Base-by-base conservation (phyloP, 768 basidiomycete genomes). In the Hemileccinum impolitum region DNA sequence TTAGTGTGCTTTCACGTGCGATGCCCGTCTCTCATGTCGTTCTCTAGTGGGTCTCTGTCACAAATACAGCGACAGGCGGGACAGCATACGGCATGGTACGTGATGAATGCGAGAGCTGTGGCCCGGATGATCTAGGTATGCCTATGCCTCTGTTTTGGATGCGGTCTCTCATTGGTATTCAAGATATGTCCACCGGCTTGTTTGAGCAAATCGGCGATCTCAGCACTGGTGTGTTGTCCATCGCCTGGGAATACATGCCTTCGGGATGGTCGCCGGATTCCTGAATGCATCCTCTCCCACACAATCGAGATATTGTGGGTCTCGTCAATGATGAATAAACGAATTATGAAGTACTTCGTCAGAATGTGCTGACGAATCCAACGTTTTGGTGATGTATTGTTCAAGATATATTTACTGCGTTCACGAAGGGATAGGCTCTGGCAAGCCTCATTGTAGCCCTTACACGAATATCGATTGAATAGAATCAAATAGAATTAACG, bases 121-220 rank as follows among this genome's bases (percentile, higher is more conserved):
- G 60, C 30, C 51, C 70, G 1, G 54, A 59, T 50, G 79, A 81
- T 59, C 67, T 89, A 53, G 87, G 86, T 87, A 64, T 51, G 76
- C 12, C 7, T 66, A 32, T 7, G 12, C 26, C 18, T 23, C 7
- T 37, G 36, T 48, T 34, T 26, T n/a, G 19, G 19, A 31, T 13
- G 7, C 32, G 25, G 39, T 53, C 12, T 51, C 47, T 58, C 17
- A 57, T 52, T 8, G 8, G 6, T 13, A 30, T 42, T 21, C 12
- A 62, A 89, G 86, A 89, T 62, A 76, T 88, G 80, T 86, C 84
- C 25, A 76, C 77, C 9, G 71, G 72, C 7, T 60, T 85, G 30
- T 89, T 89, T 67, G 3, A 78, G 59, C 53, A 78, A 50, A 60
- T 89, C 39, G 78, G 67, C 15, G 23, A 58, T 5, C 76, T 84